These are phyloP conservation scores for Ophiostoma australiae DNA, from an alignment of 2,329 filamentous ascomycete species.

Conservation along the genomic window DNA sequence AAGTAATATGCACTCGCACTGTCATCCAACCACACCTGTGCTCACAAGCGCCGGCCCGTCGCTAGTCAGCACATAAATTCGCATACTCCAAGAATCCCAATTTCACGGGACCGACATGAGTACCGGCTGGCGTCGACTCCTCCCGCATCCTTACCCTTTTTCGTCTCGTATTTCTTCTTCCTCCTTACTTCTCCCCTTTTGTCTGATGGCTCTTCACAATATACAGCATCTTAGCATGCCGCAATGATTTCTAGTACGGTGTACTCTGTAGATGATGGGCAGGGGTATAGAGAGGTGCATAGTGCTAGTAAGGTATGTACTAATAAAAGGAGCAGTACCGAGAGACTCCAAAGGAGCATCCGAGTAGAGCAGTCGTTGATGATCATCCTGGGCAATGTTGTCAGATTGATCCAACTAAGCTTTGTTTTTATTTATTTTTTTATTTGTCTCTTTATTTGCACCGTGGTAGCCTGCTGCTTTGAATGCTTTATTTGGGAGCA, in stretches of 20 bases:
- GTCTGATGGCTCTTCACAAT: no score
- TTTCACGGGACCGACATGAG: background rate
- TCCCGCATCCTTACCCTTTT: background rate
- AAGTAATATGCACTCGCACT: background rate
- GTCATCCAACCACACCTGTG: conserved; percentile 2
- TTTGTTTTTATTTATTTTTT: background rate
- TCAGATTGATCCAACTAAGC: background rate
- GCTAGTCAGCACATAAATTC: background rate
- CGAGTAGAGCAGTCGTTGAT: background rate
- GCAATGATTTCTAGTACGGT: no score
- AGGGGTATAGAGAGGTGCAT: background rate
- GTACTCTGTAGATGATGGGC: background rate
- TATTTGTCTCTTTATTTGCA: background rate
- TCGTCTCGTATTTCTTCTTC: no score
- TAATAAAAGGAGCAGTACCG: background rate
- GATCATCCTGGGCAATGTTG: background rate
- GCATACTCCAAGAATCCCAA: background rate
- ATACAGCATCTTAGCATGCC: no score
- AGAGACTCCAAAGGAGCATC: background rate
- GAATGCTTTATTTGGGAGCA: no score
- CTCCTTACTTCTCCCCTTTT: no score
- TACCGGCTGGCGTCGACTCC: background rate
- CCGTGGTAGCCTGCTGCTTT: no score
- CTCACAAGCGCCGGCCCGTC: background rate
- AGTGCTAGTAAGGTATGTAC: background rate